Evolutionary conservation across 73 alveolate genomes (phyloP).

Genomic region (Paramecium pentaurelia): DNA sequence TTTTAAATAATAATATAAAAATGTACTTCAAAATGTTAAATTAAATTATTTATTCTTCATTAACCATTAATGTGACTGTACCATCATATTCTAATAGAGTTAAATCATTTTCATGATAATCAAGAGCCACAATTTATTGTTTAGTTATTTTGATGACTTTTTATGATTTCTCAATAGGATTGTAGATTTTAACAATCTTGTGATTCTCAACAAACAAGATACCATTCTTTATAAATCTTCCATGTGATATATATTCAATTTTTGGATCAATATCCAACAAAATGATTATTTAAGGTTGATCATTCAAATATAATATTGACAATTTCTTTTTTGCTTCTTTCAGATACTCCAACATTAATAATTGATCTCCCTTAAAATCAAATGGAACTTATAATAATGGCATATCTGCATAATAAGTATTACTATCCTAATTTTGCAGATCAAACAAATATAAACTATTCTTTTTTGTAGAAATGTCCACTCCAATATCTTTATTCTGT

Average conservation of each 20-base stretch:
- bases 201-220: not conserved
- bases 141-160: not conserved
- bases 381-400: constrained; percentile 48
- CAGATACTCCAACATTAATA: constrained; percentile 44
- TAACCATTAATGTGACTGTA: not conserved
- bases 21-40: not conserved
- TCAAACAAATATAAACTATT: constrained; percentile 14
- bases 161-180: not conserved
- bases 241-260: not conserved
- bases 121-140: not conserved
- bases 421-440: not conserved
- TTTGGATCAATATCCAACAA: not conserved
- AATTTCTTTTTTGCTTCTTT: constrained; percentile 41
- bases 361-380: constrained; percentile 27
- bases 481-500: constrained; percentile 14
- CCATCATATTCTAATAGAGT: not conserved
- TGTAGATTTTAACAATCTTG: not conserved
- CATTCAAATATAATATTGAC: not conserved
- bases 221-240: not conserved
- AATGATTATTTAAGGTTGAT: not conserved
- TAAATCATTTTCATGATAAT: not conserved
- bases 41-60: not conserved
- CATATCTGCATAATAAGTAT: constrained; percentile 28
- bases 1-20: not conserved
- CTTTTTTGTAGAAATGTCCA: constrained; percentile 33